Evolutionary conservation across 176 grass and related monocot species (phyloP), one percentile per base, ranked within the genome.

Genomic region (Hordeum marinum): DNA sequence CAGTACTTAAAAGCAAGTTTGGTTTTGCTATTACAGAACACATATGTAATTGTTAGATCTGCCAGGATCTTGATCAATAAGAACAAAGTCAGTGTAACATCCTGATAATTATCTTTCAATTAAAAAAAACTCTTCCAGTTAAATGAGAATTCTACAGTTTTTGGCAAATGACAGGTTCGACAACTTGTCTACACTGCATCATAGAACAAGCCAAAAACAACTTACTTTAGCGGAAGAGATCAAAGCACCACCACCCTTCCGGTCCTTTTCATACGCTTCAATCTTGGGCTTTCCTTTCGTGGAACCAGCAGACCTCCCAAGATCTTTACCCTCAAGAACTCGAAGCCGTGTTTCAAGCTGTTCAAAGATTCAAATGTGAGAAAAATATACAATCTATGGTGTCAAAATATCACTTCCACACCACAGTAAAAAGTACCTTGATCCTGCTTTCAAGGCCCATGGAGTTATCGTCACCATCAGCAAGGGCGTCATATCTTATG

Each of bases 221-320:
- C 77, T 86, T 81, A 97, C 92, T 84, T 90, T 97, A 42, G 94
- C 86, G 8, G 92, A 81, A 14, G 92, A 92, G n/a, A 89, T 89
- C 29, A 94, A 75, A 73, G 92, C 88, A 27, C 94, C 92, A 78
- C 84, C 78, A 85, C 94, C 94, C 37, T 89, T 97, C 63, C 88
- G 48, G 62, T 97, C 94, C 72, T 97, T 97, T 26, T 97, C 90
- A 75, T 97, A 97, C 29, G 67, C 40, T 76, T 97, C 92, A 63
- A 94, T 97, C 88, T 87, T 97, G n/a, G 90, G 94, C 81, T 91
- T 97, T 59, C 92, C 92, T 89, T 92, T 94, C n/a, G 92, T 77
- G 7, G 94, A 91, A 9, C 92, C 90, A 26, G 92, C 90, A 70
- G 92, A 92, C 29, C 40, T 91, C 27, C 85, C 90, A 63, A 97